Conservation (phyloP, 2,329 filamentous ascomycete species). For the Aspergillus hiratsukae region DNA sequence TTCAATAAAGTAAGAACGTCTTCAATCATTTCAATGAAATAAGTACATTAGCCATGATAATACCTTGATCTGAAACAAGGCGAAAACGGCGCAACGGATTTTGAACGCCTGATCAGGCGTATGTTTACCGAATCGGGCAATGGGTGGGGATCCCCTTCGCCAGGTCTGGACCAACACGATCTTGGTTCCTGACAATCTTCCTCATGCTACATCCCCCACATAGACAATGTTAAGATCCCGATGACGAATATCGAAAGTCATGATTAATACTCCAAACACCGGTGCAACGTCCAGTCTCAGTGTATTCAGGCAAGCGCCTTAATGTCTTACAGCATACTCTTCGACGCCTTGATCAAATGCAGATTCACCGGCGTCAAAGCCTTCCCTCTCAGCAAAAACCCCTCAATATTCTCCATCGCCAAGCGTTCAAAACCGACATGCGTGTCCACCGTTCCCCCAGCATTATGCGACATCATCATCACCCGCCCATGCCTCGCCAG, state of each 20-base stretch:
- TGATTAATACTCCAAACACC: not conserved
- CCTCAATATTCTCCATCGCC: constrained; percentile 45
- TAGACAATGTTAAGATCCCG: not conserved
- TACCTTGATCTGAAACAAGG: too few species aligned
- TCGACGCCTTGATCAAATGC: constrained; percentile 43
- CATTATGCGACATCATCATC: constrained; percentile 46
- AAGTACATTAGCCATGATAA: too few species aligned
- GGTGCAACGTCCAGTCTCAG: not conserved
- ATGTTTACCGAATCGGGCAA: not conserved
- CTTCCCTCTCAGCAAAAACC: constrained; percentile 31
- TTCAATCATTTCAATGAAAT: too few species aligned
- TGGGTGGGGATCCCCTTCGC: not conserved
- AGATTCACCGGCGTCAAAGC: constrained; percentile 56
- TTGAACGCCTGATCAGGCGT: not conserved
- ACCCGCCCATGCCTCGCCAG: constrained; percentile 41
- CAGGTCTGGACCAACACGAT: not conserved
- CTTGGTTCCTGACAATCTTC: not conserved
- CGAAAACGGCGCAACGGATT: too few species aligned
- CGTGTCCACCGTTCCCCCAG: constrained; percentile 46
- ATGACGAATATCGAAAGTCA: not conserved
- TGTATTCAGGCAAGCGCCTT: not conserved
- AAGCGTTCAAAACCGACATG: constrained; percentile 47
- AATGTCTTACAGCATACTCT: constrained; percentile 6
- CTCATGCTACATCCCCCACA: not conserved
- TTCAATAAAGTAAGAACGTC: too few species aligned